Evolutionary conservation across 2,329 filamentous ascomycete genomes (phyloP), one percentile per base, ranked within the genome.

Genomic region (Botrytis pseudocinerea): DNA sequence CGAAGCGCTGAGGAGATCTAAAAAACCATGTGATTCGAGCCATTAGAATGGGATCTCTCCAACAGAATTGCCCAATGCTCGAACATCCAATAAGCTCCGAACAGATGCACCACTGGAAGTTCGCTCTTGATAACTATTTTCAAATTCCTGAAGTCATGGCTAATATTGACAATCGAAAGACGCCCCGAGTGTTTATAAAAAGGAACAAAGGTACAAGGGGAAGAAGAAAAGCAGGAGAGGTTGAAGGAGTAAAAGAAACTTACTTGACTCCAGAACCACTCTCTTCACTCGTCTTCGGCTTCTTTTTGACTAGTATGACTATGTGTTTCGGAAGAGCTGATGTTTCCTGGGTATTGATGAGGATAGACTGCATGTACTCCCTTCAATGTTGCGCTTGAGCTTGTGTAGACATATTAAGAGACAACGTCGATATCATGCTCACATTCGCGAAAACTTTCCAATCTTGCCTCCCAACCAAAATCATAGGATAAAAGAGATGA

Each of bases 201-300:
- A 62, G 6, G 35, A 35, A 28, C 3, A 40, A 28, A 68, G 5
- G 9, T 12, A 20, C 14, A 40, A 32, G 25, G 9, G 32, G 0
- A 3, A 42, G 22, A 57, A 22, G n/a, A 20, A 57, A 42, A 28
- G 14, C 25, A 40, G 5, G 5, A 14, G 64, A 40, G 22, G 4
- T 16, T 42, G 18, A 54, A 42, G 64, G 64, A 57, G 28, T n/a
- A 42, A 22, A 20, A 61, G 40, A 51, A 32, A 70, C 69, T 70
- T 48, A 70, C 69, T 62, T 51, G 32, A 35, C 57, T n/a, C 5
- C 32, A 28, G n/a, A 40, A 12, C 46, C 35, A 12, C 35, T 25
- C 57, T 25, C 28, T 35, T 40, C 18, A 18, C 12, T 40, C n/a
- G 22, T 62, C 44, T 9, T 38, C 22, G 22, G 14, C 18, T 62